Evolutionary conservation across 192 early-diverging fungal species (phyloP).

Genomic region (Rhizophagus prolifer): DNA sequence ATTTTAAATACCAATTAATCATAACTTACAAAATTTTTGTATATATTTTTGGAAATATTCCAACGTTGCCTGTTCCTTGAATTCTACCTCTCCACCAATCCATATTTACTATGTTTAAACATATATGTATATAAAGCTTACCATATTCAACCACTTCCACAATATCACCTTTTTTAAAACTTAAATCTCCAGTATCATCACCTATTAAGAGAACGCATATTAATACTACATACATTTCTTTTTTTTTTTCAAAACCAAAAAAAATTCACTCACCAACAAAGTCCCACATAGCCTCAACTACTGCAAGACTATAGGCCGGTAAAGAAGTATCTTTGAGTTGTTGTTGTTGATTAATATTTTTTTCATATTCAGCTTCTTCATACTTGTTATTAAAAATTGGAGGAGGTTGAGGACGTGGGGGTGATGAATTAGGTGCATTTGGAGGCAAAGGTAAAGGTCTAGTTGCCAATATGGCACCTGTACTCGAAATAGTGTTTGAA

Average conservation of each 20-base stretch:
- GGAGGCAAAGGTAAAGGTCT: neutral
- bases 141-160: conserved; percentile 4
- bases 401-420: neutral
- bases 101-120: neutral
- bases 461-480: neutral
- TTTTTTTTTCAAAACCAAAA: neutral
- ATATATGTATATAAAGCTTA: neutral
- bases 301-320: neutral
- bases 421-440: neutral
- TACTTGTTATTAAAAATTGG: neutral
- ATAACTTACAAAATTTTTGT: conserved; percentile 4
- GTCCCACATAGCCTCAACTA: neutral
- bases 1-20: neutral
- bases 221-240: too few relatives aligned
- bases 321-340: neutral
- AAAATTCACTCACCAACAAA: neutral
- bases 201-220: neutral
- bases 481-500: neutral
- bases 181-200: neutral
- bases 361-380: neutral
- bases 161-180: neutral
- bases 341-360: neutral
- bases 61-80: neutral
- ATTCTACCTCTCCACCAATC: conserved; percentile 11
- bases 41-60: conserved; percentile 20